A percentile compares a stretch with the other conserved stretches of the same genome.
Conservation (phyloP, 495 filamentous ascomycete species). For the Podospora didyma region DNA sequence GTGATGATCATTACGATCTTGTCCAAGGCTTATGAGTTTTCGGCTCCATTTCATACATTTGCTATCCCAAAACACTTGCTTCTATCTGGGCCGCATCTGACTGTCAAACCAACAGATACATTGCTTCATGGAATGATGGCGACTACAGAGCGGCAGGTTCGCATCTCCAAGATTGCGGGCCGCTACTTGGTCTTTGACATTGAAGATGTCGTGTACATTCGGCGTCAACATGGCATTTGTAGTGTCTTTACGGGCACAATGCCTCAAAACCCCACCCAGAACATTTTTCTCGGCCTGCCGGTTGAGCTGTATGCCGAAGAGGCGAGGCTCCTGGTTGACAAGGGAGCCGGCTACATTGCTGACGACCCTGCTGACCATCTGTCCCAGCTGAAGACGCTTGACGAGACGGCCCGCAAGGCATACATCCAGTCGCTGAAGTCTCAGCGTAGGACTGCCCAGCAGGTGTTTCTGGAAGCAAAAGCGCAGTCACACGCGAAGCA, state of each 20-base stretch:
- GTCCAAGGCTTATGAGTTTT: conserved; percentile 32
- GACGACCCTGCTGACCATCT: conserved; percentile 70
- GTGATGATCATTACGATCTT: conserved; percentile 32
- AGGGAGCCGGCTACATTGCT: conserved; percentile 70
- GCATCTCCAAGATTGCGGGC: conserved; percentile 76
- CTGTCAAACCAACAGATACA: conserved; percentile 3
- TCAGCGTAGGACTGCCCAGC: conserved; percentile 38
- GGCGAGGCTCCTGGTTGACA: conserved; percentile 76
- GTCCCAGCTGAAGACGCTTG: conserved; percentile 53
- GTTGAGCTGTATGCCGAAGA: conserved; percentile 90
- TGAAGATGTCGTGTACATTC: conserved; percentile 73
- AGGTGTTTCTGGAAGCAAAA: conserved; percentile 34
- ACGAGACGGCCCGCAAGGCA: conserved; percentile 47
- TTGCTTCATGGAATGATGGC: conserved; percentile 19
- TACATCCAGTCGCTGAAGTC: conserved; percentile 40
- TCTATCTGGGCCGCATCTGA: conserved; percentile 16
- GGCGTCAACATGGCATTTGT: conserved; percentile 78
- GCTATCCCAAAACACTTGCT: neutral
- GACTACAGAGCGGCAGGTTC: conserved; percentile 42
- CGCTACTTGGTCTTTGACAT: conserved; percentile 89
- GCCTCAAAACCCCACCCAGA: conserved; percentile 89
- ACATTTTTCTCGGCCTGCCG: conserved; percentile 86
- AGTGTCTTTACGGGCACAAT: conserved; percentile 83
- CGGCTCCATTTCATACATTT: conserved; percentile 3
- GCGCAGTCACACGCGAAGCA: conserved; percentile 29